These are phyloP conservation scores for Ceratocystis cacaofunesta DNA, from an alignment of 2,329 filamentous ascomycete species.

Conservation along the genomic window DNA sequence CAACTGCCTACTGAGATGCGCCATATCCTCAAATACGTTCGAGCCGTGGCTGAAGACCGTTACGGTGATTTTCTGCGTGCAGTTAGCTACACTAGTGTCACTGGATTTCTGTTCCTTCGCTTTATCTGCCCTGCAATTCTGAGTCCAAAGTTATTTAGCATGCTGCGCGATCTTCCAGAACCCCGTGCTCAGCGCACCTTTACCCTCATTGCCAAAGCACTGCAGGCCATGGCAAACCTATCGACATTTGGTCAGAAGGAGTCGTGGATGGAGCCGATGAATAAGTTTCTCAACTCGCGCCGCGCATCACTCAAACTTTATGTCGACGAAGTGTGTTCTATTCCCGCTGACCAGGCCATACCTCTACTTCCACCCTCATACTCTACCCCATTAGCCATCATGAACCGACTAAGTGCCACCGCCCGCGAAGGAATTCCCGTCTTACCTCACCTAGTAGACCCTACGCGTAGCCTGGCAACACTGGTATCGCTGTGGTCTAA, in stretches of 20 bases:
- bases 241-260: slow-evolving; percentile 88
- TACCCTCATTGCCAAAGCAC: slow-evolving; percentile 79
- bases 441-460: slow-evolving; percentile 82
- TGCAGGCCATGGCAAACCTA: slow-evolving; percentile 83
- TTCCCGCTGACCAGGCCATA: slow-evolving; percentile 54
- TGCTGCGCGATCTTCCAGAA: slow-evolving; percentile 69
- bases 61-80: slow-evolving; percentile 86
- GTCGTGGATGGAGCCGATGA: slow-evolving; percentile 99
- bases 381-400: slow-evolving; percentile 80
- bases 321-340: slow-evolving; percentile 72
- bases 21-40: slow-evolving; percentile 76
- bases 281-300: slow-evolving; percentile 63
- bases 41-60: slow-evolving; percentile 82
- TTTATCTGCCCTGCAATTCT: slow-evolving; percentile 96
- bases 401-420: slow-evolving; percentile 62
- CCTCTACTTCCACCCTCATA: slow-evolving; percentile 46
- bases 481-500: slow-evolving; percentile 72
- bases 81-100: slow-evolving; percentile 85
- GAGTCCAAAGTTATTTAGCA: slow-evolving; percentile 83
- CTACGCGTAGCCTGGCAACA: slow-evolving; percentile 68
- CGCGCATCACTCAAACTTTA: slow-evolving; percentile 72
- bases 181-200: slow-evolving; percentile 72
- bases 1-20: slow-evolving; percentile 69
- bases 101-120: slow-evolving; percentile 82
- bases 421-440: slow-evolving; percentile 86